Base-by-base conservation (phyloP, 1,284 basidiomycete genomes). In the Rhodotorula sp. region DNA sequence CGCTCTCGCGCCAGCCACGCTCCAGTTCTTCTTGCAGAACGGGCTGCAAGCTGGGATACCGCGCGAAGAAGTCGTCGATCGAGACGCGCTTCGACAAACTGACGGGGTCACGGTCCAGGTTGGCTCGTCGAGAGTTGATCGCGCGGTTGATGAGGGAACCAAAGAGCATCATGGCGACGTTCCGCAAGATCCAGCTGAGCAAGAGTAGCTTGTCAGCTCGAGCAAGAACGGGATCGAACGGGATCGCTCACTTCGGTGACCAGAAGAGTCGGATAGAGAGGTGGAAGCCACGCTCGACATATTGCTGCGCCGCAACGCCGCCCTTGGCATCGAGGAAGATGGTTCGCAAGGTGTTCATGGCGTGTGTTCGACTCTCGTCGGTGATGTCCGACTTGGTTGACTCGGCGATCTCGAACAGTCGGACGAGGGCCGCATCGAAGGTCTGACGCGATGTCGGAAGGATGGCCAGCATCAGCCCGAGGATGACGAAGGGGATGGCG, bases 161-260 rank as follows among this genome's bases (percentile, higher is more conserved):
- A 55, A 78, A 81, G 34, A 80, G 76, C 78, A 81, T 79, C 77
- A 80, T 78, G 49, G 78, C 77, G 56, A 78, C 80, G 68, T 81
- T 81, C 57, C 80, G 79, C 44, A 79, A 70, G 59, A 78, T 77
- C 80, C 80, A 81, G 72, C 76, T 76, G 20, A 4, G 29, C 22
- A 5, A 19, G 13, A 13, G 13, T 0, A 19, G 3, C 13, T n/a
- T 22, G 20, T 36, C 51, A 51, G 39, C 20, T 29, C 13, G 30
- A 44, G 10, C 9, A 32, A 48, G 20, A 22, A 10, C 19, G 44
- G 29, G 7, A 2, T 7, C 1, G 11, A 27, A 29, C 1, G 47
- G 2, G n/a, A 8, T 30, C 70, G 24, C 39, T 44, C 20, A 74
- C 73, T 71, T 73, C 13, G 74, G 62, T 22, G 79, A 80, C 36